Evolutionary conservation across 345 rosid species (phyloP), one percentile per base, ranked within the genome.

Genomic region (Eucalyptus paniculata): DNA sequence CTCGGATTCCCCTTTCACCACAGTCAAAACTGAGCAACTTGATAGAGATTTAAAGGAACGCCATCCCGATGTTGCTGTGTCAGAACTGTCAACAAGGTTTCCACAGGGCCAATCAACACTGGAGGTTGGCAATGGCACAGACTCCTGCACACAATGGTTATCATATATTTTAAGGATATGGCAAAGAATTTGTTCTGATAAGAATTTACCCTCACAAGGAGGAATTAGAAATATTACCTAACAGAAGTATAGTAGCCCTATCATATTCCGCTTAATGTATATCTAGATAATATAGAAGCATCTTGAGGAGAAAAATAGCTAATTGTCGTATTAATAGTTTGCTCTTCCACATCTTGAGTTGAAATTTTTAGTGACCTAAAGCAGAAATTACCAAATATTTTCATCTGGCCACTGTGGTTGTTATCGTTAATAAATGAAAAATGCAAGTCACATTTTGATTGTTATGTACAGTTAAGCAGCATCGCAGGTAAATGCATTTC

Each of bases 1-100:
- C 89, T 45, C 91, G 26, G 92, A 32, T 86, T 88, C 92, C 28
- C 90, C 90, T 89, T 89, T 90, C 88, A 91, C 94, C 89, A 82
- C 90, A 19, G 77, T 5, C 24, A 83, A 90, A 50, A 81, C 87
- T 32, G 89, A 47, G 77, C 34, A 3, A 82, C 49, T 77, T 34
- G 58, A 32, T 45, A 53, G 42, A 69, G 54, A 72, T 67, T 86
- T 51, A 58, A 86, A 69, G 54, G 54, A 21, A 18, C 88, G 77
- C 90, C 90, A 89, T 44, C 77, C 90, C 6, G n/a, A 50, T 37
- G 37, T 23, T 86, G n/a, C 53, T 26, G n/a, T 9, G 32, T 37
- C 30, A 37, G 67, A 62, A 86, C 42, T 23, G 45, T 89, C 86
- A 58, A 8, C 44, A 26, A 50, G 77, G 49, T 89, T 87, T 86